Conservation (phyloP, 306 rosid genomes). For the Ceratonia siliqua region DNA sequence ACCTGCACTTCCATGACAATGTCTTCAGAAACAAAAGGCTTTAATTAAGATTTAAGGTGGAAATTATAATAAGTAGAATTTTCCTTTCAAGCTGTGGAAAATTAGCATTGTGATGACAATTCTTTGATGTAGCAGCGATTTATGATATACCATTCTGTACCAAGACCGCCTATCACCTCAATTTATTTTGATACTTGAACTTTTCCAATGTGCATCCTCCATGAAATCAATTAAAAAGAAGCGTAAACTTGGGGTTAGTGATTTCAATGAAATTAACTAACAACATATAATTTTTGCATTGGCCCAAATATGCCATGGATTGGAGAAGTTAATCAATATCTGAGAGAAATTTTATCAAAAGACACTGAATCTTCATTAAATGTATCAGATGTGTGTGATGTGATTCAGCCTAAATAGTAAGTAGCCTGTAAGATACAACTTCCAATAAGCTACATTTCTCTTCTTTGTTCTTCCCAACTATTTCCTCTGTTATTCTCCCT, state of each 20-base stretch:
- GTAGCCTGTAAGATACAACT: neutral
- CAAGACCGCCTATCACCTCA: neutral
- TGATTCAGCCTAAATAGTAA: neutral
- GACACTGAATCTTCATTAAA: neutral
- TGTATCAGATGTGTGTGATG: neutral
- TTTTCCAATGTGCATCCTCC: neutral
- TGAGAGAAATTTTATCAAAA: neutral
- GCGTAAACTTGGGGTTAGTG: neutral
- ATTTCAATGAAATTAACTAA: neutral
- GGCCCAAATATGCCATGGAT: neutral
- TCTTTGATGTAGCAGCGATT: neutral
- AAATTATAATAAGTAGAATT: neutral
- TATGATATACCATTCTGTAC: neutral
- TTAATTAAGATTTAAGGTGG: neutral
- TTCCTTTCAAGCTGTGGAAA: neutral
- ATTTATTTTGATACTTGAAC: neutral
- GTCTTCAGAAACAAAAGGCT: neutral
- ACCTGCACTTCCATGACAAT: neutral
- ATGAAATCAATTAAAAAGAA: neutral
- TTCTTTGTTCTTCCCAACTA: neutral
- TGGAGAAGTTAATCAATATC: neutral
- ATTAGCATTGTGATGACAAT: neutral
- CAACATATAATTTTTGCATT: neutral
- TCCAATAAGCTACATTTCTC: too few species aligned
- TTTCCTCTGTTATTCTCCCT: neutral